A percentile compares a stretch with the other conserved stretches of the same genome.
Evolutionary conservation across 2,329 filamentous ascomycete species (phyloP).

Genomic region (Venturia aucupariae): DNA sequence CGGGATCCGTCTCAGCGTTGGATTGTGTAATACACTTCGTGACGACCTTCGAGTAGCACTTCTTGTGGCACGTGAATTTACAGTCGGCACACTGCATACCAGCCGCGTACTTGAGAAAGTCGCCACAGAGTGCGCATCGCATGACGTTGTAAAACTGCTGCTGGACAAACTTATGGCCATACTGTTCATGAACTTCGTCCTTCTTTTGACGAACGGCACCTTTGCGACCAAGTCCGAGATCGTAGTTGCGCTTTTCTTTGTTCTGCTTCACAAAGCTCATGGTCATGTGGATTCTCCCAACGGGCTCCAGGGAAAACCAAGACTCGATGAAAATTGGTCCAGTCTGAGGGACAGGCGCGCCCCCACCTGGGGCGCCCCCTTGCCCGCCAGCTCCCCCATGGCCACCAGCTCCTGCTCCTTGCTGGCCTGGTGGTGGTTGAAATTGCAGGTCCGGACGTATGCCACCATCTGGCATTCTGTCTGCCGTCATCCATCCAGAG

Average conservation of each 20-base stretch:
- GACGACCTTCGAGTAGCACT: conserved; percentile 92
- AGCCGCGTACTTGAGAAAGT: conserved; percentile 96
- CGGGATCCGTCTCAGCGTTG: conserved; percentile 94
- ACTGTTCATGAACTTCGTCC: conserved; percentile 97
- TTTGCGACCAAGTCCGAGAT: conserved; percentile 86
- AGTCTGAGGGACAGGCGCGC: conserved; percentile 40
- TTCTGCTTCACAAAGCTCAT: conserved; percentile 89
- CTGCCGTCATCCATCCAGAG: conserved; percentile 93
- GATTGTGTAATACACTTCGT: conserved; percentile 99
- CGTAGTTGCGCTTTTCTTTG: conserved; percentile 71
- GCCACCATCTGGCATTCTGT: conserved; percentile 65
- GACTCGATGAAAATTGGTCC: conserved; percentile 62
- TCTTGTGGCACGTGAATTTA: conserved; percentile 98
- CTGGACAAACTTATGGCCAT: conserved; percentile 96
- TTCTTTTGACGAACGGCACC: conserved; percentile 95
- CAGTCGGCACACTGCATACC: conserved; percentile 99
- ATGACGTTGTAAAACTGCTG: conserved; percentile 99
- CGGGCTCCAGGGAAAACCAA: conserved; percentile 95
- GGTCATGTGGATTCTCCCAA: conserved; percentile 82
- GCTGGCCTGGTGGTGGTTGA: conserved; percentile 38
- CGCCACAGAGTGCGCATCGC: conserved; percentile 94
- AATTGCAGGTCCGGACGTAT: conserved; percentile 46
- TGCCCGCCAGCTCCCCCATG: conserved; percentile 24
- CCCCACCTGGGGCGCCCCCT: conserved; percentile 28
- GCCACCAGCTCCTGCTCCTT: conserved; percentile 23